These are phyloP conservation scores for Chaetomium strumarium DNA, from an alignment of 2,329 filamentous ascomycete species.

Conservation along the genomic window DNA sequence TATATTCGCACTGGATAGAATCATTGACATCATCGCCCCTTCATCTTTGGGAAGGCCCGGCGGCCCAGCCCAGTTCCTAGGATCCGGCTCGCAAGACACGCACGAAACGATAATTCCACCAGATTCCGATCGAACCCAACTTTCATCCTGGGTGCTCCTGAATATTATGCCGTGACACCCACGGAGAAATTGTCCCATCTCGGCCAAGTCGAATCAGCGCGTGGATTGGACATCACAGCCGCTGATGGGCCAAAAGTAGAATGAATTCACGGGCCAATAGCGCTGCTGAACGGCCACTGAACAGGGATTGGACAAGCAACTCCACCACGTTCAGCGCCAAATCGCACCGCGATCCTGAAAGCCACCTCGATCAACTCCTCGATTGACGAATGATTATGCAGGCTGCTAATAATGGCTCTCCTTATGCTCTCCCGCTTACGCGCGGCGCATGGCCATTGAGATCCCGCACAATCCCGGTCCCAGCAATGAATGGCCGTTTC, in stretches of 20 bases:
- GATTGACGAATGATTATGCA: conserved; percentile 3
- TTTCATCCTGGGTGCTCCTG: neutral
- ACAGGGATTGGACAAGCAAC: conserved; percentile 1
- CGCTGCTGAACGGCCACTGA: neutral
- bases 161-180: neutral
- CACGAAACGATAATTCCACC: too few relatives aligned
- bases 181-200: conserved; percentile 3
- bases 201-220: conserved; percentile 14
- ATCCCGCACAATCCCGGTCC: neutral
- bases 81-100: too few relatives aligned
- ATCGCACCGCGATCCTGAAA: neutral
- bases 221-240: neutral
- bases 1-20: too few relatives aligned
- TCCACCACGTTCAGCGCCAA: conserved; percentile 1
- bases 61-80: too few relatives aligned
- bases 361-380: neutral
- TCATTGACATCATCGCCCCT: too few relatives aligned
- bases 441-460: conserved; percentile 4
- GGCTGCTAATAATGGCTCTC: neutral
- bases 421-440: neutral
- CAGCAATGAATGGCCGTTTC: conserved; percentile 1
- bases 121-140: too few relatives aligned
- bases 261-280: conserved; percentile 10
- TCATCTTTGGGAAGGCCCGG: too few relatives aligned
- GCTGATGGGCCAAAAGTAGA: conserved; percentile 14